A percentile compares a stretch with the other conserved stretches of the same genome.
Conservation (phyloP, 2,329 filamentous ascomycete species). For the Penicillium polonicum region DNA sequence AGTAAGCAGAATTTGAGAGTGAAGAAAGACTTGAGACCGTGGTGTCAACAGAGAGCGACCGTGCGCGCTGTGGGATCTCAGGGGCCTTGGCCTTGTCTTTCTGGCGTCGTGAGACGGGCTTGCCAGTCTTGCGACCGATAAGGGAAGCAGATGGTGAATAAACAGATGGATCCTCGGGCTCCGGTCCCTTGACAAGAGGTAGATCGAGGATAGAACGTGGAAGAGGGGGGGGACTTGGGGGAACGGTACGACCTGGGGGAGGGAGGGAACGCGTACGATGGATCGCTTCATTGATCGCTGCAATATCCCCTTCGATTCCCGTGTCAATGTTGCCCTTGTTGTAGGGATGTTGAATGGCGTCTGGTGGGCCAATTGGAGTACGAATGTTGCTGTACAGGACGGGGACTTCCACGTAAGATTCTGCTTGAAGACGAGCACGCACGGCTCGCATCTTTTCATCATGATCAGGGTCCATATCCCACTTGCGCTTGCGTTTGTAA, state of each 20-base stretch:
- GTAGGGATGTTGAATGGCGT: slow-evolving; percentile 10
- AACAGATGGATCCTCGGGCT: not conserved
- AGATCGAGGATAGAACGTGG: not conserved
- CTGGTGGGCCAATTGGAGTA: not conserved
- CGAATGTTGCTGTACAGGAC: not conserved
- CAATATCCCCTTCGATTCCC: not conserved
- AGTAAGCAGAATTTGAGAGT: slow-evolving; percentile 18
- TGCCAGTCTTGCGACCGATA: not conserved
- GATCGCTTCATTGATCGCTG: not conserved
- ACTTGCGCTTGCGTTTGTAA: slow-evolving; percentile 29
- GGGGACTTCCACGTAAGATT: not conserved
- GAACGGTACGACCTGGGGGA: not conserved
- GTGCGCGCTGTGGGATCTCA: slow-evolving; percentile 5
- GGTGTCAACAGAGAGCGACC: slow-evolving; percentile 19
- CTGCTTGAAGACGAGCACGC: slow-evolving; percentile 14
- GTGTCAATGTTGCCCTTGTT: not conserved
- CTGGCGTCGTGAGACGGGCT: slow-evolving; percentile 6
- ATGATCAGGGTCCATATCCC: slow-evolving; percentile 32
- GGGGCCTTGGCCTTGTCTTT: not conserved
- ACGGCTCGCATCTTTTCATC: slow-evolving; percentile 23
- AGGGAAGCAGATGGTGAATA: not conserved
- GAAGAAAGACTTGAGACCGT: slow-evolving; percentile 14
- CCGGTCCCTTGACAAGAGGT: not conserved
- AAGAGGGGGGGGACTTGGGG: not conserved
- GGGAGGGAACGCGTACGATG: slow-evolving; percentile 1